Base-by-base conservation (phyloP, 1,284 basidiomycete species). In the Tetrapyrgos nigripes region DNA sequence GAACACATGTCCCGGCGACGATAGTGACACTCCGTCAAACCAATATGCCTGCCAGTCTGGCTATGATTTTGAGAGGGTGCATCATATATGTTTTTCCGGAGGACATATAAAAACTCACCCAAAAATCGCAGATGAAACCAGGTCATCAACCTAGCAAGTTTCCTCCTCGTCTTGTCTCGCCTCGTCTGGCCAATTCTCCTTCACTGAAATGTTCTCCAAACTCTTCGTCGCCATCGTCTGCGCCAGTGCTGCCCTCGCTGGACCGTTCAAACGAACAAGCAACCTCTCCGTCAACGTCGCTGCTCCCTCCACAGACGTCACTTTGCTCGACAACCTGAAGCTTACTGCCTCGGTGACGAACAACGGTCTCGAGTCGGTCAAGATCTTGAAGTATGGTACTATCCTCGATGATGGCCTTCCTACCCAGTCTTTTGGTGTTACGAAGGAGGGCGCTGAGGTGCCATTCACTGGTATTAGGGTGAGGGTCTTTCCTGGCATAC, bases 401-500 rank as follows among this genome's bases (percentile, higher is more conserved):
- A 72, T 81, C 59, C 73, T 81, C 55, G 37, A 40, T n/a, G 79
- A 82, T 55, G 67, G 75, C 40, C 66, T 77, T 14, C 79, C 79
- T 8, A 80, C 79, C 24, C 76, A 72, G 63, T 79, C 79, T 3
- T 81, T 82, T 69, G 66, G 64, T 4, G 73, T 81, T 57, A 78
- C 71, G 51, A 77, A 78, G 65, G 73, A 76, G 59, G 77, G 74
- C n/a, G 57, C 64, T n/a, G 63, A 64, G 4, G 76, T 79, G 44
- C 58, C 71, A 23, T 82, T 82, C 71, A 76, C 70, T 21, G 80
- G 79, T 33, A 66, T 79, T 61, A 78, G 78, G 73, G 75, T 79
- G 52, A 44, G 4, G 13, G n/a, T n/a, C n/a, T n/a, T n/a, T n/a
- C n/a, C n/a, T n/a, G n/a, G n/a, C n/a, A n/a, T n/a, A n/a, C n/a